Base-by-base conservation (phyloP, 495 filamentous ascomycete species). In the Neurospora pannonica region DNA sequence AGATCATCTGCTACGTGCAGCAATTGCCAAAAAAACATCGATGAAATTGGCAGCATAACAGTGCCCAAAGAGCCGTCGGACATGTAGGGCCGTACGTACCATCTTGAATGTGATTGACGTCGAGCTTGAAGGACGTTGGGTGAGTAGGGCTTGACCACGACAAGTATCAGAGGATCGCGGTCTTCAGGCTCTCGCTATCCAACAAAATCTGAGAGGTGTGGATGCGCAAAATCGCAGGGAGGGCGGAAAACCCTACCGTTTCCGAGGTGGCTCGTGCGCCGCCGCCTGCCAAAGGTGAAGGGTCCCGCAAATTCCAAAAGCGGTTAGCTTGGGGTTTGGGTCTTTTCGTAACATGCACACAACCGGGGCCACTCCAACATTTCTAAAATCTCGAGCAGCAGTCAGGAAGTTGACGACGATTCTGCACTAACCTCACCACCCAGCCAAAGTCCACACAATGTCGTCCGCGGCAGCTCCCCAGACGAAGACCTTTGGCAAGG, bases 401-500 rank as follows among this genome's bases (percentile, higher is more conserved):
- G 74, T 78, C 76, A 74, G 74, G 74, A 79, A 78, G 78, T 80
- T 81, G 78, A 81, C 79, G 77, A 80, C 79, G 79, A 79, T 78
- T 76, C 71, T 78, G 72, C 76, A 81, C 78, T 82, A 81, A 82
- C 77, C 80, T 75, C 78, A 81, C 76, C 75, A 79, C 80, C 84
- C 82, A 83, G 80, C 79, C 79, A 79, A 82, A 78, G 79, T 78
- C 81, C 81, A 83, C 86, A 88, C 82, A 74, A 93, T 93, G 90
- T 92, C 91, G 89, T 88, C 87, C 79, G 79, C 79, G 80, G 78
- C 85, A 74, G 83, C 87, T 78, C 84, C 79, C 79, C 86, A 90
- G 87, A 93, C 92, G 86, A 97, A 97, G 93, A 93, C 91, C 88
- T 97, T 97, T 90, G 95, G 93, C 88, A 97, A 97, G 91, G 92